These are phyloP conservation scores for Leishmania turanica DNA, from an alignment of 208 protist genomes.

Conservation along the genomic window DNA sequence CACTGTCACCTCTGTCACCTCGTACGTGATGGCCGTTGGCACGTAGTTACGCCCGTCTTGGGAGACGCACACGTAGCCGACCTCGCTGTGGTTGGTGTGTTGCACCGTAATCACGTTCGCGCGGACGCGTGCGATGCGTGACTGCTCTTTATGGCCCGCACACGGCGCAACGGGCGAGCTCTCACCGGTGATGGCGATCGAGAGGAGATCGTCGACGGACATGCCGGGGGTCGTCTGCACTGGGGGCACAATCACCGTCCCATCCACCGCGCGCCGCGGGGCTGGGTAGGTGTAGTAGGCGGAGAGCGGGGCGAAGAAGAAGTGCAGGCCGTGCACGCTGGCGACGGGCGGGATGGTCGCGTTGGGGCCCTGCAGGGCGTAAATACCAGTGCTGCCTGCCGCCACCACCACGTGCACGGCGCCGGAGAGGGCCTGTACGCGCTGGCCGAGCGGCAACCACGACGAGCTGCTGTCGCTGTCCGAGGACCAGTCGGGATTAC, in stretches of 20 bases:
- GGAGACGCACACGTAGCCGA: constrained; percentile 72
- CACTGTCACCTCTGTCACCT: constrained; percentile 60
- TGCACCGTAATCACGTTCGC: constrained; percentile 39
- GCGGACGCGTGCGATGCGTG: constrained; percentile 45
- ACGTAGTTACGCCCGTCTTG: constrained; percentile 63
- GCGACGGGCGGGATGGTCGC: constrained; percentile 6
- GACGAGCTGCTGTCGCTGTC: constrained; percentile 15
- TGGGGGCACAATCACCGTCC: constrained; percentile 14
- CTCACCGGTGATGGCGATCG: too few relatives aligned
- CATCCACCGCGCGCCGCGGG: constrained; percentile 2
- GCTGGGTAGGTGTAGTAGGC: constrained; percentile 34
- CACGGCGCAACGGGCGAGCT: constrained; percentile 39
- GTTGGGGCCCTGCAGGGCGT: constrained; percentile 41
- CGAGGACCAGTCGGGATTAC: constrained; percentile 13
- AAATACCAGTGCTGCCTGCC: constrained; percentile 57
- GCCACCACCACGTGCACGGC: constrained; percentile 69
- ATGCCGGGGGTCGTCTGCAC: not conserved
- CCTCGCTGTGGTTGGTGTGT: constrained; percentile 38
- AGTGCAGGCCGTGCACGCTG: constrained; percentile 43
- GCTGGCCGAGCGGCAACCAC: constrained; percentile 34
- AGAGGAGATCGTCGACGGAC: not conserved
- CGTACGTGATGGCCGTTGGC: constrained; percentile 69
- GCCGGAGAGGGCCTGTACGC: constrained; percentile 48
- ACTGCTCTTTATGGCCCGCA: constrained; percentile 69
- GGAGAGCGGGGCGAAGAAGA: constrained; percentile 66